Evolutionary conservation across 2,329 filamentous ascomycete species (phyloP), one percentile per base, ranked within the genome.

Genomic region (Apiospora sp.): DNA sequence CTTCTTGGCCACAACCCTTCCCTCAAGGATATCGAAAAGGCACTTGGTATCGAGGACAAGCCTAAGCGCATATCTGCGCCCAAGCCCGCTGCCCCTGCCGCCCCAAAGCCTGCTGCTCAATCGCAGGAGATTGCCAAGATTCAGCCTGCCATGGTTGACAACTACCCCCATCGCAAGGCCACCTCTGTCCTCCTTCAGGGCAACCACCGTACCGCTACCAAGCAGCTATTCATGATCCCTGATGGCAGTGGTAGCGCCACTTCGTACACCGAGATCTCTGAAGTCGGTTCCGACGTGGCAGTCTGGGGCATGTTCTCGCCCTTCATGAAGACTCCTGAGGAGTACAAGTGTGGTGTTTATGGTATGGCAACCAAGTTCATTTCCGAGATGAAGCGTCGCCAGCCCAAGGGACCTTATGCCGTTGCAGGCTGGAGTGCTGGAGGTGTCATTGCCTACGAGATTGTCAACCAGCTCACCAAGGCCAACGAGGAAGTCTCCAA

Each of bases 371-470:
- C 87, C 75, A 88, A 91, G 79, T 93, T 92, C 81, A 88, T 93
- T 51, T 83, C 86, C 5, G 92, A 94, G 82, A 92, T 94, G 81
- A 91, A 90, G 81, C 88, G 90, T 6, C 91, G 92, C 69, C 92
- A 94, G 81, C 90, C 92, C 3, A 78, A 84, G 30, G 93, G 93
- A 0, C 91, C 92, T 0, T 94, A 93, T 81, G 87, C 87, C 69
- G 82, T 94, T 0, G 88, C 90, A 22, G 93, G 93, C 34, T 95
- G 92, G 93, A 93, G 90, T n/a, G 92, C 92, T 1, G 93, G 93
- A 37, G 92, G 93, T 48, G 91, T 94, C 68, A 91, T 92, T 73
- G 92, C 92, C 58, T 94, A 89, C 77, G 90, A 93, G 76, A 90
- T 91, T 13, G 87, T 90, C 22, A 87, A 87, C 71, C 88, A 92